phyloP scores from a whole-genome alignment of 2,329 filamentous ascomycete species.

The Nothophaeocryptopus gaeumannii region DNA sequence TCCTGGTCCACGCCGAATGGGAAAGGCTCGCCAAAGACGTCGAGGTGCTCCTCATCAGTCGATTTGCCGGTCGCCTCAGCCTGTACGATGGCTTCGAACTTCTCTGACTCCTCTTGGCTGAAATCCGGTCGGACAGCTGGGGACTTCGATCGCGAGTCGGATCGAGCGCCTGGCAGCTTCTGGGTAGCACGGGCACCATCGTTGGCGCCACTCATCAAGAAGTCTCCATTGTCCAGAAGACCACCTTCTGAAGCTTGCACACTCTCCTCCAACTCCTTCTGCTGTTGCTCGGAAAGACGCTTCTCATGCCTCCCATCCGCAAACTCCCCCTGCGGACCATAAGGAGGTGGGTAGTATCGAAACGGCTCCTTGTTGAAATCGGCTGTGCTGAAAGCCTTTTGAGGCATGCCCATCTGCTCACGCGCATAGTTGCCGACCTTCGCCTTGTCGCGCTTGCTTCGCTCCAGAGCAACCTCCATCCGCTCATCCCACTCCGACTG shows the following conservation, averaged over 20 bases:
- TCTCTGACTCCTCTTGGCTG: slow-evolving; percentile 10
- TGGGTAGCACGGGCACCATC: too few relatives aligned
- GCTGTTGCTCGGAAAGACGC: too few relatives aligned
- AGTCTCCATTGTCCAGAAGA: background rate
- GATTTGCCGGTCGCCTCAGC: background rate
- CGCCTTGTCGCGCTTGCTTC: slow-evolving; percentile 3
- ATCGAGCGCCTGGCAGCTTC: too few relatives aligned
- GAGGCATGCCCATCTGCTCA: background rate
- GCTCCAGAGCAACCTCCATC: slow-evolving; percentile 25
- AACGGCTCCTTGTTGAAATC: slow-evolving; percentile 9
- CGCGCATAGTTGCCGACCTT: slow-evolving; percentile 1
- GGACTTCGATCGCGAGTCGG: background rate
- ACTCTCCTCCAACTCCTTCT: too few relatives aligned
- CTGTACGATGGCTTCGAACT: slow-evolving; percentile 6
- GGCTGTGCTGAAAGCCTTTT: background rate
- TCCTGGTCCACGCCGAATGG: slow-evolving; percentile 4
- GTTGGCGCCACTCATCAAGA: background rate
- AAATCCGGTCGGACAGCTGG: slow-evolving; percentile 2
- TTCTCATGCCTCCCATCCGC: too few relatives aligned
- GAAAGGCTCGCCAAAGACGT: slow-evolving; percentile 12
- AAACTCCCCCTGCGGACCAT: slow-evolving; percentile 8
- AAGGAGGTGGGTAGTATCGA: slow-evolving; percentile 17
- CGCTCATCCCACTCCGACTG: slow-evolving; percentile 43
- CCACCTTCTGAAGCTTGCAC: too few relatives aligned
- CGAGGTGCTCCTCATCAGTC: slow-evolving; percentile 5